Evolutionary conservation across 129 eudicot genomes (phyloP).

Genomic region (Lactuca sativa): DNA sequence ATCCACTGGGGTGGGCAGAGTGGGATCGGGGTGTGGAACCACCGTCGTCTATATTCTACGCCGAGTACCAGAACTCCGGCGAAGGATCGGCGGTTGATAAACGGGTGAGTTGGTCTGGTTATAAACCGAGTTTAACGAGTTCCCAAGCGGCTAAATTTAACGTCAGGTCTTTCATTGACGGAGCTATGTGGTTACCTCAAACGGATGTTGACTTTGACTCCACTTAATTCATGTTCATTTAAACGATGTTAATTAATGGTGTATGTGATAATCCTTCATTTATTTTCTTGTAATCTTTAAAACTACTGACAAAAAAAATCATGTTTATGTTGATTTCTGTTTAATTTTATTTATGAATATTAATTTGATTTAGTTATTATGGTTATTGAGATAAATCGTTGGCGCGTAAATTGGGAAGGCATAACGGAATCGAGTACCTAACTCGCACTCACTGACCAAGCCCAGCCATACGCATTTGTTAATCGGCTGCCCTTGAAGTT

Average conservation of each 20-base stretch:
- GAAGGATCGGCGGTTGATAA: constrained; percentile 40
- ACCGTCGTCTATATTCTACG: constrained; percentile 52
- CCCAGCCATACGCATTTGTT: constrained; percentile 18
- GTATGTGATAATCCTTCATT: no score
- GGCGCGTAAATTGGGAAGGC: constrained; percentile 24
- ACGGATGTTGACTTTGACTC: constrained; percentile 40
- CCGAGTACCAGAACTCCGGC: constrained; percentile 58
- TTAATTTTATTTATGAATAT: neutral
- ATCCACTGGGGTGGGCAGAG: constrained; percentile 59
- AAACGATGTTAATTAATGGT: neutral
- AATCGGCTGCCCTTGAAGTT: neutral
- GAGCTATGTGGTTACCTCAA: constrained; percentile 49
- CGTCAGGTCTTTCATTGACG: constrained; percentile 49
- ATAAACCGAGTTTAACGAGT: constrained; percentile 33
- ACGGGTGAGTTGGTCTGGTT: constrained; percentile 72
- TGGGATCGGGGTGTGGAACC: constrained; percentile 59
- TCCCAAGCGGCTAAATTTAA: constrained; percentile 52
- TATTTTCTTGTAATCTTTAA: no score
- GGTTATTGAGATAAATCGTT: constrained; percentile 1
- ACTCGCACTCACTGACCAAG: constrained; percentile 21
- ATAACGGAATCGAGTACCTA: constrained; percentile 8
- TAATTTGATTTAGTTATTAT: neutral
- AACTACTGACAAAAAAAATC: no score
- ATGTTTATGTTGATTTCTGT: neutral
- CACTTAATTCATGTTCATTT: constrained; percentile 6